Conservation (phyloP, 2,329 filamentous ascomycete species). For the Aspergillus persii region DNA sequence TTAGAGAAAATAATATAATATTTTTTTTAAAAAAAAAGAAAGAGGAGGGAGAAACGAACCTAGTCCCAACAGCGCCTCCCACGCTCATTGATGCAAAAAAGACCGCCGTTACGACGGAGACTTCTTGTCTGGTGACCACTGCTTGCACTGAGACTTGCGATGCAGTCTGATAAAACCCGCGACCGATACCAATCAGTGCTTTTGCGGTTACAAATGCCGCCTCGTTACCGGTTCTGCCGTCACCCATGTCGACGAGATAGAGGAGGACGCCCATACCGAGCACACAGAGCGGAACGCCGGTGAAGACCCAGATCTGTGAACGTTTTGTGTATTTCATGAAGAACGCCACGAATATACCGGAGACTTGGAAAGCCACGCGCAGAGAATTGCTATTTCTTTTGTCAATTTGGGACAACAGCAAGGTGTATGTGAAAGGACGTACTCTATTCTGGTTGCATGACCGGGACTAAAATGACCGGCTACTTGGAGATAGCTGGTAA, state of each 20-base stretch:
- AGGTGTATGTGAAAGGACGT: not conserved
- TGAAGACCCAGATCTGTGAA: conserved; percentile 33
- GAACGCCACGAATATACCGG: conserved; percentile 34
- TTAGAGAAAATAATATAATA: not conserved
- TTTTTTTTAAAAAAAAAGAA: not conserved
- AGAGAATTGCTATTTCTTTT: conserved; percentile 27
- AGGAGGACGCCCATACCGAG: conserved; percentile 34
- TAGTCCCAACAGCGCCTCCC: conserved; percentile 34
- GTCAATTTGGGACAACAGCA: not conserved
- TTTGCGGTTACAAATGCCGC: conserved; percentile 37
- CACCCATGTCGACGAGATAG: conserved; percentile 24
- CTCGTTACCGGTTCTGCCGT: conserved; percentile 28
- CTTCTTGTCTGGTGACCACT: conserved; percentile 32
- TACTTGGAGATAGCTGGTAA: conserved; percentile 43
- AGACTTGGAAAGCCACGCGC: conserved; percentile 38
- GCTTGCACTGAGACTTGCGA: conserved; percentile 39
- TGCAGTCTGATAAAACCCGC: conserved; percentile 35
- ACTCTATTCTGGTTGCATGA: conserved; percentile 31
- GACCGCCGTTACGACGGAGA: conserved; percentile 37
- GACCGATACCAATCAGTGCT: conserved; percentile 33
- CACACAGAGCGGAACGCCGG: conserved; percentile 34
- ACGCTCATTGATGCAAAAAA: conserved; percentile 37
- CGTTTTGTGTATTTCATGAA: conserved; percentile 39
- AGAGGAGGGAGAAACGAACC: conserved; percentile 7
- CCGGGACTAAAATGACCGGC: conserved; percentile 37